phyloP scores from a whole-genome alignment of 352 stramenopile genomes.

The Phytophthora vignae region DNA sequence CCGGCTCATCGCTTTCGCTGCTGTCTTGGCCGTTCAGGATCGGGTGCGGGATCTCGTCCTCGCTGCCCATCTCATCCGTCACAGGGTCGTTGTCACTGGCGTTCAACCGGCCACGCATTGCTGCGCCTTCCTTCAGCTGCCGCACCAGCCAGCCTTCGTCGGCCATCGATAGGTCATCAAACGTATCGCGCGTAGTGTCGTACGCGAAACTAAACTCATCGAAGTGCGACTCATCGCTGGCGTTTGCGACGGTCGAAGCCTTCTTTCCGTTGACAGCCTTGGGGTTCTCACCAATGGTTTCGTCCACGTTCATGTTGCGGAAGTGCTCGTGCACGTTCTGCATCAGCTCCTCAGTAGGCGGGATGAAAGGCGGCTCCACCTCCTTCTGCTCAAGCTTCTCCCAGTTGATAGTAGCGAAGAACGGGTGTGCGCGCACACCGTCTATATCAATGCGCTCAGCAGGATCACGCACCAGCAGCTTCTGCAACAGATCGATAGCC shows the following conservation, averaged over 20 bases:
- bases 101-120: constrained; percentile 76
- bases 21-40: constrained; percentile 64
- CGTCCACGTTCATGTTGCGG: constrained; percentile 90
- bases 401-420: constrained; percentile 82
- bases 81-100: constrained; percentile 63
- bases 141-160: constrained; percentile 87
- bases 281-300: constrained; percentile 74
- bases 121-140: constrained; percentile 78
- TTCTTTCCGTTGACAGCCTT: constrained; percentile 74
- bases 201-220: constrained; percentile 91
- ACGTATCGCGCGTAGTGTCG: constrained; percentile 78
- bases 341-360: constrained; percentile 83
- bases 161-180: constrained; percentile 83
- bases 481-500: constrained; percentile 78
- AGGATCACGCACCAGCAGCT: constrained; percentile 81
- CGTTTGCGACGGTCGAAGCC: constrained; percentile 45
- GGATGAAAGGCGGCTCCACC: constrained; percentile 83
- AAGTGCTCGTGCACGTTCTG: constrained; percentile 91
- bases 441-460: constrained; percentile 66
- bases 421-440: constrained; percentile 70
- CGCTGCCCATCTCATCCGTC: constrained; percentile 60
- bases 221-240: constrained; percentile 79
- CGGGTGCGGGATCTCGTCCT: constrained; percentile 58
- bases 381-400: constrained; percentile 79
- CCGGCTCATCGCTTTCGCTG: constrained; percentile 76